These are phyloP conservation scores for Curvularia lunata DNA, from an alignment of 2,329 filamentous ascomycete genomes.

Conservation along the genomic window DNA sequence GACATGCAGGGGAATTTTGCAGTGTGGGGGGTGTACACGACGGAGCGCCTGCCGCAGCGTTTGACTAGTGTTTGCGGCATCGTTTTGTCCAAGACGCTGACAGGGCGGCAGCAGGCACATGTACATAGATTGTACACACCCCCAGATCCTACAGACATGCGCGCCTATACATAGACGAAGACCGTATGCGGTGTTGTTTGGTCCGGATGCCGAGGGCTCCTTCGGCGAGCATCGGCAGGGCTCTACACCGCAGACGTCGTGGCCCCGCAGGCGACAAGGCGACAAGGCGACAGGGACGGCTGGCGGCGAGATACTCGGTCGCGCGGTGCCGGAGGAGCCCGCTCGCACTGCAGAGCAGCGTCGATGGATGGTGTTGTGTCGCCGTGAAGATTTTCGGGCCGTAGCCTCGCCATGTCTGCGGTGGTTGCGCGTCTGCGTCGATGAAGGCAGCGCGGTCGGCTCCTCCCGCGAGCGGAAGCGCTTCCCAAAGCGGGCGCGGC, in stretches of 20 bases:
- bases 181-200: neutral
- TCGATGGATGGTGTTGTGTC: neutral
- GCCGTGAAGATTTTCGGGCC: neutral
- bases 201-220: neutral
- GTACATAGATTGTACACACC: neutral
- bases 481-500: slow-evolving; percentile 6
- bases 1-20: slow-evolving; percentile 21
- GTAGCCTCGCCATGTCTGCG: neutral
- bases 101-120: neutral
- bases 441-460: slow-evolving; percentile 2
- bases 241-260: neutral
- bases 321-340: neutral
- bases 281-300: slow-evolving; percentile 5
- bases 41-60: neutral
- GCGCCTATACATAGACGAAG: neutral
- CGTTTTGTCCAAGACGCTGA: neutral
- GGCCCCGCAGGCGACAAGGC: slow-evolving; percentile 6
- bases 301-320: slow-evolving; percentile 9
- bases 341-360: neutral
- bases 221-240: slow-evolving; percentile 10
- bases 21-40: slow-evolving; percentile 19
- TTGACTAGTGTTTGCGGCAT: slow-evolving; percentile 10
- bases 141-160: slow-evolving; percentile 1
- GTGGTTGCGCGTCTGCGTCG: neutral
- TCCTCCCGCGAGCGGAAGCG: slow-evolving; percentile 14